Evolutionary conservation across 495 filamentous ascomycete genomes (phyloP).

Genomic region (Friedmanniomyces endolithicus): DNA sequence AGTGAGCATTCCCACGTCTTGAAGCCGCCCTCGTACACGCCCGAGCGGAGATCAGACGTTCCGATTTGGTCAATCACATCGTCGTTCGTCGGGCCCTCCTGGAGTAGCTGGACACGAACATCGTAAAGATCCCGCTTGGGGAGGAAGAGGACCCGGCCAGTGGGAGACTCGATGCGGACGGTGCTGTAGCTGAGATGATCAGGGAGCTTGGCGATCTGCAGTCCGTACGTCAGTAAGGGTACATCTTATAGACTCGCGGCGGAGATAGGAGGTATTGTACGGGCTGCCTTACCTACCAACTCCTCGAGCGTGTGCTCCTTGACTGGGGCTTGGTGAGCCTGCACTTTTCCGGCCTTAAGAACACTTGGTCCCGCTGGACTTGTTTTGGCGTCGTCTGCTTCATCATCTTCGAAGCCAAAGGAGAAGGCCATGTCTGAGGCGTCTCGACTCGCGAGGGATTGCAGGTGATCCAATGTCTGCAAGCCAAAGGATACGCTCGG

Average conservation of each 20-base stretch:
- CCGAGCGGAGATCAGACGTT: constrained; percentile 72
- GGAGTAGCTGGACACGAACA: constrained; percentile 85
- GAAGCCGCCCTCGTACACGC: constrained; percentile 95
- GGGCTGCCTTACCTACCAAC: constrained; percentile 17
- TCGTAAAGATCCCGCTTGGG: constrained; percentile 88
- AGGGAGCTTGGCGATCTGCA: constrained; percentile 55
- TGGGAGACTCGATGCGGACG: constrained; percentile 40
- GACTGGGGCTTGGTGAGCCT: neutral
- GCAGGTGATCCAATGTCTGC: constrained; percentile 41
- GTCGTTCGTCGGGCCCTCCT: constrained; percentile 40
- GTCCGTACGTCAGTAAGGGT: neutral
- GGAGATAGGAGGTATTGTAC: no score
- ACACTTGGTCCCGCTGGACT: constrained; percentile 16
- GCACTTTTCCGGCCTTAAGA: neutral
- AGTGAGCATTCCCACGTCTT: constrained; percentile 96
- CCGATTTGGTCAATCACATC: constrained; percentile 43
- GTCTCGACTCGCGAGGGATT: constrained; percentile 9
- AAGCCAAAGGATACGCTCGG: no score
- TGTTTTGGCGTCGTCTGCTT: constrained; percentile 54
- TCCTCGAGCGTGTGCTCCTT: constrained; percentile 20
- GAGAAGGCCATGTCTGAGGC: neutral
- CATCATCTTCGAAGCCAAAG: constrained; percentile 73
- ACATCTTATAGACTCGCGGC: no score
- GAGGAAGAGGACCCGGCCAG: constrained; percentile 41
- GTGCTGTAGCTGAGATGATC: constrained; percentile 65